Conservation (phyloP, 805 yeast species). For the Wickerhamiella sorbophila region DNA sequence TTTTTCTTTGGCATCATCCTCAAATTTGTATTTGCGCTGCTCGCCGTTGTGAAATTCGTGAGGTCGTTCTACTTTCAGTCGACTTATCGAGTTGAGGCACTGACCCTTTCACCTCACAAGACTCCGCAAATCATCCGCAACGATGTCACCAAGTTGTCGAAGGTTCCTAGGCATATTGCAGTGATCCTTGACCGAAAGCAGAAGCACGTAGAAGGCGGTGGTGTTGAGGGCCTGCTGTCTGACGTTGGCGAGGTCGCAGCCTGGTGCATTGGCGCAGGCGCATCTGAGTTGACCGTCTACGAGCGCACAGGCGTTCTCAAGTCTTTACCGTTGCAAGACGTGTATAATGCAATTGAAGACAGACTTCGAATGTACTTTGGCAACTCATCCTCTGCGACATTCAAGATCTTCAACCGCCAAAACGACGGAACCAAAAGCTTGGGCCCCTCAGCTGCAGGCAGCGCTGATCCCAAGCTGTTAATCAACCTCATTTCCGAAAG, state of each 20-base stretch:
- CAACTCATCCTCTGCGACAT: conserved; percentile 21
- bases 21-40: conserved; percentile 11
- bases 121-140: conserved; percentile 78
- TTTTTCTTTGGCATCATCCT: neutral
- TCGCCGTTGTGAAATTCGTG: conserved; percentile 6
- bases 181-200: conserved; percentile 59
- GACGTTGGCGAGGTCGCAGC: conserved; percentile 65
- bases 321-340: conserved; percentile 23
- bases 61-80: conserved; percentile 10
- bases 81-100: conserved; percentile 13
- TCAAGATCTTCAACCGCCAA: conserved; percentile 48
- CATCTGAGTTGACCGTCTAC: conserved; percentile 54
- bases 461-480: conserved; percentile 28
- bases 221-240: conserved; percentile 63
- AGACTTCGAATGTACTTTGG: conserved; percentile 65
- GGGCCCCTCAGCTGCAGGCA: neutral
- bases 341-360: conserved; percentile 41
- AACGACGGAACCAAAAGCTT: neutral
- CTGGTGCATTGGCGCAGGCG: conserved; percentile 88
- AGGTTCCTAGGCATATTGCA: conserved; percentile 66
- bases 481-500: conserved; percentile 53
- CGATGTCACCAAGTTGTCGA: conserved; percentile 58
- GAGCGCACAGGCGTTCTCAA: conserved; percentile 64
- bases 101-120: conserved; percentile 16
- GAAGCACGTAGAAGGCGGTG: conserved; percentile 80